A percentile compares a stretch with the other conserved stretches of the same genome.
Evolutionary conservation across 2,329 filamentous ascomycete species (phyloP).

Genomic region (Xylariaceae sp.): DNA sequence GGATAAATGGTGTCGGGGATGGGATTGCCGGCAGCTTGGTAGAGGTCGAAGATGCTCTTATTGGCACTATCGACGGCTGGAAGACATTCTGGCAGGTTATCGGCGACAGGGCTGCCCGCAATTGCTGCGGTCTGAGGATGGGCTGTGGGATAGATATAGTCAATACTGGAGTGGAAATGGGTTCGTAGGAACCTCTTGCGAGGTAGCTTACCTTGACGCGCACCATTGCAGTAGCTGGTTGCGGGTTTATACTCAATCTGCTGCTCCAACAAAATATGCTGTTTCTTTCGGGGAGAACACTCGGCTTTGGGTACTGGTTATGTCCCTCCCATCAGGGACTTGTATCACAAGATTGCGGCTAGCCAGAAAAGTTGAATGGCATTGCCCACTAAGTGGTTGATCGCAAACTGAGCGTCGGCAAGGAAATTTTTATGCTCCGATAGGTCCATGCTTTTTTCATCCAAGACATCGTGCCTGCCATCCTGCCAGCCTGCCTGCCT

Average conservation of each 20-base stretch:
- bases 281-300: background rate
- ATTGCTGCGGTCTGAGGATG: conserved; percentile 34
- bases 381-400: no score
- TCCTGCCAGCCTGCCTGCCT: no score
- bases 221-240: conserved; percentile 21
- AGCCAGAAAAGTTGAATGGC: conserved; percentile 28
- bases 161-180: background rate
- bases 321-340: background rate
- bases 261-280: background rate
- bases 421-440: conserved; percentile 35
- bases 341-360: background rate
- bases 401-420: conserved; percentile 21
- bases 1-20: conserved; percentile 79
- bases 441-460: background rate
- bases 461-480: background rate
- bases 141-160: conserved; percentile 22
- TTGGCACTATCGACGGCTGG: conserved; percentile 7
- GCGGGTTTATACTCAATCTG: background rate
- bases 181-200: background rate
- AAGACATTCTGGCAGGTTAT: background rate
- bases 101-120: conserved; percentile 28
- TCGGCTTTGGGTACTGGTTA: background rate
- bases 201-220: conserved; percentile 32
- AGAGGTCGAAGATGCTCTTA: conserved; percentile 9
- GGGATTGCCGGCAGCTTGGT: conserved; percentile 49